Evolutionary conservation across 2,329 filamentous ascomycete species (phyloP).

Genomic region (Colletotrichum sublineola): DNA sequence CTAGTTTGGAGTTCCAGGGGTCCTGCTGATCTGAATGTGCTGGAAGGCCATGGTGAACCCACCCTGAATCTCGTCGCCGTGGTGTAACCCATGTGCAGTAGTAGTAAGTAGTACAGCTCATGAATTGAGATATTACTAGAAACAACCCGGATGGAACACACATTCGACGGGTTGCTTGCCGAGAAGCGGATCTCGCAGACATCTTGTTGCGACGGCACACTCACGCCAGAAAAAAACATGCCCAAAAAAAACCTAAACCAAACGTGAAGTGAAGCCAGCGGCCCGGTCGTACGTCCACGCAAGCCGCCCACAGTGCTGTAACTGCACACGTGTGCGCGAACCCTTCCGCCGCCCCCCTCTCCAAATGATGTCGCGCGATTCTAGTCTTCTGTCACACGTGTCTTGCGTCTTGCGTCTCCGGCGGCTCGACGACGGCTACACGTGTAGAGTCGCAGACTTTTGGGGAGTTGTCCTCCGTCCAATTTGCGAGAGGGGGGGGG

Average conservation of each 20-base stretch:
- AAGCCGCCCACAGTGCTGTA: neutral
- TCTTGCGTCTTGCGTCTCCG: slow-evolving; percentile 15
- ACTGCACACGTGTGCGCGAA: neutral
- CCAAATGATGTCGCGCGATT: neutral
- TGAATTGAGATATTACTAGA: neutral
- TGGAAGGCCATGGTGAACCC: slow-evolving; percentile 9
- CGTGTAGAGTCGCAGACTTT: neutral
- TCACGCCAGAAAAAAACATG: too few relatives aligned
- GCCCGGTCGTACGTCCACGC: neutral
- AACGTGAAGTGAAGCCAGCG: too few relatives aligned
- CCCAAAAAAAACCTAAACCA: too few relatives aligned
- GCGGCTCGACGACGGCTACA: neutral
- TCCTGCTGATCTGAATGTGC: neutral
- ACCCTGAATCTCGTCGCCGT: too few relatives aligned
- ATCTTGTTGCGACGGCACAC: too few relatives aligned
- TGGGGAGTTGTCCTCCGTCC: neutral
- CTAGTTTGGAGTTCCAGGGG: neutral
- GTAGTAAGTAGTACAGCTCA: neutral
- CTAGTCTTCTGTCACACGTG: slow-evolving; percentile 5
- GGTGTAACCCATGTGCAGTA: neutral
- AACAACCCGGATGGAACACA: slow-evolving; percentile 9
- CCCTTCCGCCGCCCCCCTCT: neutral
- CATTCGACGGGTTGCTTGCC: neutral
- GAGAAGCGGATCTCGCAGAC: neutral
- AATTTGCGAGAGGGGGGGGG: neutral